A percentile compares a stretch with the other conserved stretches of the same genome.
phyloP scores from a whole-genome alignment of 768 basidiomycete genomes.

The Tulasnella sp. region DNA sequence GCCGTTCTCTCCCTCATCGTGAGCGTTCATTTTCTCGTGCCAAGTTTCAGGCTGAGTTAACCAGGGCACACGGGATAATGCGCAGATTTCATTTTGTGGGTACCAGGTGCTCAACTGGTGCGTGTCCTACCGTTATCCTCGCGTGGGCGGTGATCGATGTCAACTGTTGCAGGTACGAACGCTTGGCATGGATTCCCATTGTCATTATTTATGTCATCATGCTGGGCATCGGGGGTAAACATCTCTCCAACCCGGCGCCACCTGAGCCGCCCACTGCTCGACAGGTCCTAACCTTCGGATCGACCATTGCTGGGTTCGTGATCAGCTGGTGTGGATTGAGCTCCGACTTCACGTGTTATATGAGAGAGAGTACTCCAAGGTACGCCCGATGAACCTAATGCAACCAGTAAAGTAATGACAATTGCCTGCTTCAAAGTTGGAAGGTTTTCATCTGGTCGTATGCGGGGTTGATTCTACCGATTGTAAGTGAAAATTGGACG shows the following conservation, averaged over 20 bases:
- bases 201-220: constrained; percentile 60
- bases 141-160: background rate
- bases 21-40: constrained; percentile 21
- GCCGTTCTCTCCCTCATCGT: constrained; percentile 51
- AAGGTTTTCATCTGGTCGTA: constrained; percentile 54
- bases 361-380: constrained; percentile 45
- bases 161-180: constrained; percentile 46
- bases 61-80: background rate
- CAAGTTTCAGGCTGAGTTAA: background rate
- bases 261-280: constrained; percentile 42
- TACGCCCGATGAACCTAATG: constrained; percentile 20
- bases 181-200: constrained; percentile 64
- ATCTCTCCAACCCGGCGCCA: constrained; percentile 38
- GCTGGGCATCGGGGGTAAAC: constrained; percentile 59
- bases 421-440: constrained; percentile 29
- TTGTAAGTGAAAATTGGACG: constrained; percentile 31
- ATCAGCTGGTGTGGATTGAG: constrained; percentile 49
- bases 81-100: constrained; percentile 53
- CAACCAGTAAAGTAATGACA: constrained; percentile 14
- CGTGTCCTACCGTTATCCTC: constrained; percentile 3
- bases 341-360: constrained; percentile 69
- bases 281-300: constrained; percentile 50
- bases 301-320: constrained; percentile 59
- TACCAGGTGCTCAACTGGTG: constrained; percentile 49
- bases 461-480: constrained; percentile 48